Conservation (phyloP, 2,329 filamentous ascomycete species). For the Endothia cerciana region DNA sequence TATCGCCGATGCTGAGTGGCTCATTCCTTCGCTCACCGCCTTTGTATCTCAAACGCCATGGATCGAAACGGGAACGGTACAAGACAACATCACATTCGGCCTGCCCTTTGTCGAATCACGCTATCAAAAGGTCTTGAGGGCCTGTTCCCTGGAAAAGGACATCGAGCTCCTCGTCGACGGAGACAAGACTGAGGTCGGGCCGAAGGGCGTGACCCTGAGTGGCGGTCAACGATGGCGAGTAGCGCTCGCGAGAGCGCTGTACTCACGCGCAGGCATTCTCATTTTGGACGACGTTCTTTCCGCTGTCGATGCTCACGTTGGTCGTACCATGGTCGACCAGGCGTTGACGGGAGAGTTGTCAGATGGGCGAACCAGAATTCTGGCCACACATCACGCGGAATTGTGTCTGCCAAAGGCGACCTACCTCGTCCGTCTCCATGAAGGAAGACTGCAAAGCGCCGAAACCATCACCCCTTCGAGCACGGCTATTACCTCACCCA, state of each 20-base stretch:
- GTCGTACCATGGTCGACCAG: constrained; percentile 52
- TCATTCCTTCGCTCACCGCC: constrained; percentile 44
- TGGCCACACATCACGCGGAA: constrained; percentile 59
- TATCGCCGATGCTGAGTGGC: constrained; percentile 37
- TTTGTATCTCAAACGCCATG: constrained; percentile 53
- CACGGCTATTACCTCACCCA: constrained; percentile 9
- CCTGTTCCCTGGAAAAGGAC: constrained; percentile 49
- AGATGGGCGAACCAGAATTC: constrained; percentile 60
- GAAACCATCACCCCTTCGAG: constrained; percentile 30
- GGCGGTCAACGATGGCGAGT: constrained; percentile 52
- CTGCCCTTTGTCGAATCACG: constrained; percentile 42
- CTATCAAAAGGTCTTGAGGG: constrained; percentile 51
- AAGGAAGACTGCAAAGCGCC: constrained; percentile 34
- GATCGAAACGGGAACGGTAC: constrained; percentile 50
- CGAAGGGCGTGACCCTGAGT: constrained; percentile 47
- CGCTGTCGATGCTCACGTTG: constrained; percentile 50
- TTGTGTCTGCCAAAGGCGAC: constrained; percentile 38
- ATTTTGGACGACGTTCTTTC: constrained; percentile 55
- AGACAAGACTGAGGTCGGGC: constrained; percentile 49
- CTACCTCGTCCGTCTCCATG: constrained; percentile 37
- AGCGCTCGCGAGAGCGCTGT: constrained; percentile 50
- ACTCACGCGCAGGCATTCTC: constrained; percentile 48
- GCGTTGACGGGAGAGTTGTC: constrained; percentile 57
- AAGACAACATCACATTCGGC: constrained; percentile 52
- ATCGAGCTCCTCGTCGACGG: constrained; percentile 47